Evolutionary conservation across 2,329 filamentous ascomycete genomes (phyloP).

Genomic region (Diaporthe destruens): DNA sequence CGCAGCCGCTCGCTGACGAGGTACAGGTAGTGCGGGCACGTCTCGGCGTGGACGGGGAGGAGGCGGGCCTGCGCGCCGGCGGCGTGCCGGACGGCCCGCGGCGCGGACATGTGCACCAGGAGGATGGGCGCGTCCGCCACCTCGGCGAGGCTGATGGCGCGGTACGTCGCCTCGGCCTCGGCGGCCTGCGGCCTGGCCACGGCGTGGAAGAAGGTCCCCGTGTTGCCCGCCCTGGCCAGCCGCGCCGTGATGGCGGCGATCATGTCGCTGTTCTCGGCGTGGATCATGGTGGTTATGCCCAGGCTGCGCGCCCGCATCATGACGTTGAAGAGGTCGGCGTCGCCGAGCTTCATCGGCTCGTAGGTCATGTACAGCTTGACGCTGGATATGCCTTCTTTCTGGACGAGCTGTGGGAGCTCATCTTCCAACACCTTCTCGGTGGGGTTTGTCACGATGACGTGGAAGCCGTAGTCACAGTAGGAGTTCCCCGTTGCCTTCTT

Average conservation of each 20-base stretch:
- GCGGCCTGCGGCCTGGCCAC: constrained; percentile 59
- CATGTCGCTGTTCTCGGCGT: constrained; percentile 62
- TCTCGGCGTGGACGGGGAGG: constrained; percentile 67
- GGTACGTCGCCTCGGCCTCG: constrained; percentile 62
- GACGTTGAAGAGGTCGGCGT: constrained; percentile 56
- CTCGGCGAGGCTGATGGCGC: constrained; percentile 62
- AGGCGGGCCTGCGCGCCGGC: constrained; percentile 62
- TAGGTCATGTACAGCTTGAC: constrained; percentile 63
- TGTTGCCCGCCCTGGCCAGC: constrained; percentile 39
- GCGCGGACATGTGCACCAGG: constrained; percentile 65
- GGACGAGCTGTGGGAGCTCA: constrained; percentile 56
- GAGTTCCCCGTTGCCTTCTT: constrained; percentile 37
- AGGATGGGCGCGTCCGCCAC: constrained; percentile 64
- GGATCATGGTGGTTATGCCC: constrained; percentile 62
- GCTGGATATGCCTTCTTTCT: constrained; percentile 52
- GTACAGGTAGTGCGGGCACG: constrained; percentile 70
- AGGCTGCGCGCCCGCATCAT: constrained; percentile 54
- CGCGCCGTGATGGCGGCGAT: constrained; percentile 54
- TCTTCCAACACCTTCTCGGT: constrained; percentile 55
- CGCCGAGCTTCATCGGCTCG: constrained; percentile 55
- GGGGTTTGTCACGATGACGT: constrained; percentile 63
- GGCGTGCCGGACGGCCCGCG: constrained; percentile 61
- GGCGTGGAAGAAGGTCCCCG: constrained; percentile 57
- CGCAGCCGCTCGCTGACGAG: constrained; percentile 59
- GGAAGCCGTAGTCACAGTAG: constrained; percentile 70